phyloP scores from a whole-genome alignment of 805 yeast genomes.

The Wickerhamiella vanderwaltii region DNA sequence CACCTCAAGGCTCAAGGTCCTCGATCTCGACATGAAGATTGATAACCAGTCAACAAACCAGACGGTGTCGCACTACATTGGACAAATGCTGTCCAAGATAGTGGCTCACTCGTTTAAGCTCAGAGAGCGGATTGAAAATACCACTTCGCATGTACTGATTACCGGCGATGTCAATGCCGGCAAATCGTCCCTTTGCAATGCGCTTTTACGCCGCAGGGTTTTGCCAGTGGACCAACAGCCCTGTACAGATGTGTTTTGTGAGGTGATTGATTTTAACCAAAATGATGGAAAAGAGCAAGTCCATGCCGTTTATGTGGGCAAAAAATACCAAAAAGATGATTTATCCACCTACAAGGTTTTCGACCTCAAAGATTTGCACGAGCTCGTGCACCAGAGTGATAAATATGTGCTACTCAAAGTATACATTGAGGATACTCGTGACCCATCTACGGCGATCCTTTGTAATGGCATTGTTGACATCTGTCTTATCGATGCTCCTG shows the following conservation, averaged over 20 bases:
- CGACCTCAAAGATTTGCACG: conserved; percentile 44
- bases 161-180: conserved; percentile 98
- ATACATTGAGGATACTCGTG: conserved; percentile 65
- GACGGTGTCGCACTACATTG: conserved; percentile 57
- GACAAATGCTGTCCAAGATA: conserved; percentile 53
- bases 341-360: conserved; percentile 52
- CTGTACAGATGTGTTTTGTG: conserved; percentile 91
- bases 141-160: conserved; percentile 83
- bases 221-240: conserved; percentile 97
- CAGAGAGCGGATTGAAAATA: conserved; percentile 77
- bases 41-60: conserved; percentile 50
- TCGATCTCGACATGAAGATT: conserved; percentile 38
- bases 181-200: conserved; percentile 90
- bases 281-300: conserved; percentile 76
- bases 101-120: conserved; percentile 57
- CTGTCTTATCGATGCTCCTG: conserved; percentile 92
- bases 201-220: conserved; percentile 60
- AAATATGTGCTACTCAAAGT: conserved; percentile 62
- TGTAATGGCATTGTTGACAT: conserved; percentile 88
- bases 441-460: conserved; percentile 54
- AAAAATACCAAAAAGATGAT: conserved; percentile 40
- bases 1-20: conserved; percentile 38
- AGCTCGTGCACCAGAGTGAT: conserved; percentile 63
- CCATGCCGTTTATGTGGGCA: conserved; percentile 59
- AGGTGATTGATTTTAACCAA: conserved; percentile 71